Conservation (phyloP, 2,329 filamentous ascomycete genomes). For the Fusarium verticillioides region DNA sequence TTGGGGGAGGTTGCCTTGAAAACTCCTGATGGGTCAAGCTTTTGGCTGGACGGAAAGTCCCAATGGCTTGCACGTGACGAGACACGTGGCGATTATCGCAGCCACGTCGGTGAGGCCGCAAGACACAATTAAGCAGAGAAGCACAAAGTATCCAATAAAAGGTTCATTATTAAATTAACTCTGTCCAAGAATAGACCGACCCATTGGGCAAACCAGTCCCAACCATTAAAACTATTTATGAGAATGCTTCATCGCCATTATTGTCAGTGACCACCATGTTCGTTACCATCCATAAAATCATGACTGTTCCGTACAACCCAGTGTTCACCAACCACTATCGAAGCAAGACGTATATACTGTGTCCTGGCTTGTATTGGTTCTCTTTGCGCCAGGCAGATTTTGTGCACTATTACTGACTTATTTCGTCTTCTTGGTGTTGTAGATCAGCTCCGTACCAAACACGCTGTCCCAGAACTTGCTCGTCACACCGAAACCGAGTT, state of each 20-base stretch:
- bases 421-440: slow-evolving; percentile 49
- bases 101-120: slow-evolving; percentile 5
- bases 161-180: slow-evolving; percentile 35
- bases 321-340: slow-evolving; percentile 32
- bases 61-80: slow-evolving; percentile 33
- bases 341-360: slow-evolving; percentile 34
- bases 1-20: slow-evolving; percentile 35
- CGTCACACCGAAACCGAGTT: slow-evolving; percentile 96
- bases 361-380: not conserved
- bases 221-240: slow-evolving; percentile 42
- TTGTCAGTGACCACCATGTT: slow-evolving; percentile 41
- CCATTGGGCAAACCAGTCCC: slow-evolving; percentile 36
- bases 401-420: slow-evolving; percentile 29
- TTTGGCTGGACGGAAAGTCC: slow-evolving; percentile 29
- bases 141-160: not conserved
- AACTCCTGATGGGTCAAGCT: slow-evolving; percentile 35
- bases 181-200: slow-evolving; percentile 32
- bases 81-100: slow-evolving; percentile 31
- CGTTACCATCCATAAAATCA: slow-evolving; percentile 44
- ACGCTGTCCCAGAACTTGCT: slow-evolving; percentile 95
- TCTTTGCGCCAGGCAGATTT: not conserved
- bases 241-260: slow-evolving; percentile 38
- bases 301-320: slow-evolving; percentile 34
- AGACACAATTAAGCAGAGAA: not conserved
- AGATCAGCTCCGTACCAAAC: slow-evolving; percentile 84